These are phyloP conservation scores for Monosporascus sp. DNA, from an alignment of 2,329 filamentous ascomycete genomes.

Conservation along the genomic window DNA sequence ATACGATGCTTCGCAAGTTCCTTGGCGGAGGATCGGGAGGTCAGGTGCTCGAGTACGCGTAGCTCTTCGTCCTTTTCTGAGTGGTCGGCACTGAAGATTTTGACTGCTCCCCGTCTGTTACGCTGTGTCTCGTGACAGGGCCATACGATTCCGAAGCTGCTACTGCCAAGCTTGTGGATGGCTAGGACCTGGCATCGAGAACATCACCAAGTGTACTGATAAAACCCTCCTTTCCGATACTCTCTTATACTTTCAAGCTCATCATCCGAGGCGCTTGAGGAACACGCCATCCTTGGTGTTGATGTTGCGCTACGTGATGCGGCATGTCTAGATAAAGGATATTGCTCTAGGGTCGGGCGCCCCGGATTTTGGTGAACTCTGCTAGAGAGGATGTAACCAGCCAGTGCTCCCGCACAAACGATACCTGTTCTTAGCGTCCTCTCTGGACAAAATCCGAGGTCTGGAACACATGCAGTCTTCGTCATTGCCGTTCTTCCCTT, in stretches of 20 bases:
- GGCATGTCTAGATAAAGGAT: too few relatives aligned
- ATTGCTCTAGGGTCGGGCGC: too few relatives aligned
- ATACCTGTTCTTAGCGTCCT: too few relatives aligned
- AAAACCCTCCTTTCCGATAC: neutral
- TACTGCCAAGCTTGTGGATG: neutral
- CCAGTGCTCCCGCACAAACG: too few relatives aligned
- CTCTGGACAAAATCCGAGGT: too few relatives aligned
- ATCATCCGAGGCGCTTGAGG: too few relatives aligned
- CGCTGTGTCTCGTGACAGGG: neutral
- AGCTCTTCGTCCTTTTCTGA: neutral
- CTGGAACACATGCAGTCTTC: too few relatives aligned
- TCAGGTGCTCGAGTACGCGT: neutral
- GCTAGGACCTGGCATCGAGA: neutral
- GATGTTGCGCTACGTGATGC: too few relatives aligned
- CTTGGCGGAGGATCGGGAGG: neutral
- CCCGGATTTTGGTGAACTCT: too few relatives aligned
- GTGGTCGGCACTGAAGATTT: neutral
- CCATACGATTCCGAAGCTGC: neutral
- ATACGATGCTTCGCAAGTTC: neutral
- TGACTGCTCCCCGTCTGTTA: neutral
- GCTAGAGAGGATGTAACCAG: too few relatives aligned
- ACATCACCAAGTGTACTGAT: neutral
- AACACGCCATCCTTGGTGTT: too few relatives aligned
- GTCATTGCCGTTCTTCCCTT: too few relatives aligned
- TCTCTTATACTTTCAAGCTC: neutral